Base-by-base conservation (phyloP, 345 rosid genomes). In the Microcos paniculata region DNA sequence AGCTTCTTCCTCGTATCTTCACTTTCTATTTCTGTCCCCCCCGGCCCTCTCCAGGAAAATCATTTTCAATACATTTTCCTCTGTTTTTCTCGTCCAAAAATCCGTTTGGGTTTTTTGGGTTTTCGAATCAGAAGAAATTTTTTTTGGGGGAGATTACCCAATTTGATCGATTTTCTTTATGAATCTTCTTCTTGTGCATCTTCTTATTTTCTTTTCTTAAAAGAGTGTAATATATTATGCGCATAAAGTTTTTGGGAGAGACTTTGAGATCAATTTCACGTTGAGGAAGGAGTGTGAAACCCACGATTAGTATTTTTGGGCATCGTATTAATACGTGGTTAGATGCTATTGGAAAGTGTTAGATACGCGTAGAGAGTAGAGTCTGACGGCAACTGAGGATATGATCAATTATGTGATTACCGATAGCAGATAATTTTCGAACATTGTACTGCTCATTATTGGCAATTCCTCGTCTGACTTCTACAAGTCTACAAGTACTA, bases 1-100 rank as follows among this genome's bases (percentile, higher is more conserved):
- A 70, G 59, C 73, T 49, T 70, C 59, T 53, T 70, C 30, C 43
- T 70, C 62, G 43, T 30, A 71, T 70, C 77, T 40, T 61, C 45
- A 12, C 42, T 75, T 71, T 52, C 79, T 15, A 16, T 26, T 8
- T 70, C 45, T 42, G 45, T 9, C 10, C 8, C 45, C 11, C 45
- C 12, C 55, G 14, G n/a, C 19, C 21, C 55, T 51, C 45, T 49
- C 59, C 14, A 3, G n/a, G 19, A 46, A 43, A 24, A 0, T 26
- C 55, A 45, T 45, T 67, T 19, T 67, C 55, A 67, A 15, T 11
- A 24, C 55, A 67, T 45, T 67, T 67, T 67, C 55, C 11, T 63
- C 71, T 23, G 35, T 24, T 26, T 45, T 46, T 46, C 35, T 45
- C 13, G 24, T 26, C 46, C 48, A 38, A 23, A 24, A 46, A 23